A percentile compares a stretch with the other conserved stretches of the same genome.
Evolutionary conservation across 495 filamentous ascomycete genomes (phyloP).

Genomic region (Terfezia claveryi): DNA sequence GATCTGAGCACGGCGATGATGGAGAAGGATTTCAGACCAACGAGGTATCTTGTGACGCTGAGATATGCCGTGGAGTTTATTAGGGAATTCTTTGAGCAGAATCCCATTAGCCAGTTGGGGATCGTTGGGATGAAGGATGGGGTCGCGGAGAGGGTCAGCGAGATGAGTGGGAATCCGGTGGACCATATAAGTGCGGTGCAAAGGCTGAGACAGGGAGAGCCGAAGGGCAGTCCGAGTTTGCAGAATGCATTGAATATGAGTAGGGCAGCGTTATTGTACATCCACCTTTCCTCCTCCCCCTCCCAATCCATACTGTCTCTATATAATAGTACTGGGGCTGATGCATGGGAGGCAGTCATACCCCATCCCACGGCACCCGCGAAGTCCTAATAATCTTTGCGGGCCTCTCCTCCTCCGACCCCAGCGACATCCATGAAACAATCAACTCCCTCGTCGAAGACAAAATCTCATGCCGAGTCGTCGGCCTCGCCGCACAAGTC

Average conservation of each 20-base stretch:
- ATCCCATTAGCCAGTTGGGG: constrained; percentile 90
- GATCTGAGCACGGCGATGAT: constrained; percentile 84
- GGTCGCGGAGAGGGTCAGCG: constrained; percentile 59
- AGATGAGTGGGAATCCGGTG: constrained; percentile 74
- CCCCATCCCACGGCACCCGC: constrained; percentile 76
- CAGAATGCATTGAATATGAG: constrained; percentile 95
- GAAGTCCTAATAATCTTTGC: constrained; percentile 85
- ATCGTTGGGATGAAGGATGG: constrained; percentile 84
- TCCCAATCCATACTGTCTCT: neutral
- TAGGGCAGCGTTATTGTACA: constrained; percentile 61
- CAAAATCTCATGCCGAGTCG: constrained; percentile 63
- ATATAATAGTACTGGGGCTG: constrained; percentile 4
- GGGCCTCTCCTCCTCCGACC: constrained; percentile 71
- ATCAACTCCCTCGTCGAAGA: constrained; percentile 53
- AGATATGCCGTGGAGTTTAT: constrained; percentile 76
- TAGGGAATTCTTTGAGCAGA: constrained; percentile 91
- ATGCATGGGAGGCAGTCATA: constrained; percentile 27
- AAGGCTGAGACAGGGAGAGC: constrained; percentile 41
- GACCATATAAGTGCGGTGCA: constrained; percentile 65
- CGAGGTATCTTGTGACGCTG: constrained; percentile 56
- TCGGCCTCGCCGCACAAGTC: constrained; percentile 78
- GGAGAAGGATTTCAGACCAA: constrained; percentile 85
- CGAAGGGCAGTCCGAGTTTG: constrained; percentile 68
- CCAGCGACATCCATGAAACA: constrained; percentile 85
- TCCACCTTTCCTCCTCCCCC: constrained; percentile 12